These are phyloP conservation scores for Rhodamnia rubescens DNA, from an alignment of 345 rosid genomes.

Conservation along the genomic window DNA sequence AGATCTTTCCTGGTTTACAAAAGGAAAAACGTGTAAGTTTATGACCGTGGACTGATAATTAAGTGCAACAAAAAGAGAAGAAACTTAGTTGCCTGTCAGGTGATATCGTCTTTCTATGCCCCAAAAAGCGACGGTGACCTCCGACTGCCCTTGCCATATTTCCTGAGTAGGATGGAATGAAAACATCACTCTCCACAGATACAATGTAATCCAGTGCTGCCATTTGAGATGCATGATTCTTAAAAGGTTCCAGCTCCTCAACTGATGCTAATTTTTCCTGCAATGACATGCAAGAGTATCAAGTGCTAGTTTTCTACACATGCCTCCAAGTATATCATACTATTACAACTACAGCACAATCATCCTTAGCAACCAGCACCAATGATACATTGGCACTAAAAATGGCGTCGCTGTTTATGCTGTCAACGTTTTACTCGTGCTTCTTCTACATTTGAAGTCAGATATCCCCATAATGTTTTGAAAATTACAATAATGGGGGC, in stretches of 20 bases:
- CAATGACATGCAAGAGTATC: not conserved
- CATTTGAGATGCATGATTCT: conserved; percentile 25
- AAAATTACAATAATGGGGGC: not conserved
- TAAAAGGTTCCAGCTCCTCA: conserved; percentile 31
- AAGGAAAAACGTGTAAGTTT: not conserved
- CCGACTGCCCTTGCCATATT: conserved; percentile 47
- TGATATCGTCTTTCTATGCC: conserved; percentile 9
- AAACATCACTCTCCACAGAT: conserved; percentile 33
- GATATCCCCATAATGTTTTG: not conserved
- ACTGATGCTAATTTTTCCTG: conserved; percentile 25
- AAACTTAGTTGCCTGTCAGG: conserved; percentile 4
- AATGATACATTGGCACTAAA: not conserved
- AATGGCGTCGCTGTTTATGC: not conserved
- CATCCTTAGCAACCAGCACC: not conserved
- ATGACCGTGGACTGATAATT: not conserved
- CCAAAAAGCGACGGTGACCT: conserved; percentile 29
- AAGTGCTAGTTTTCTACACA: not conserved
- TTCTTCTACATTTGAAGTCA: not conserved
- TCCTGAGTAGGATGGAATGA: conserved; percentile 32
- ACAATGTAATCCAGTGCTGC: conserved; percentile 47
- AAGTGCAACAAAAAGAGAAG: not conserved
- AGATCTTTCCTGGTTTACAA: conserved; percentile 20
- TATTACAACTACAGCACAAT: not conserved
- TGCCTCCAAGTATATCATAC: not conserved
- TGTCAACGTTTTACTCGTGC: not conserved